These are phyloP conservation scores for Nowakowskiella sp. DNA, from an alignment of 192 early-diverging fungal genomes.

Conservation along the genomic window DNA sequence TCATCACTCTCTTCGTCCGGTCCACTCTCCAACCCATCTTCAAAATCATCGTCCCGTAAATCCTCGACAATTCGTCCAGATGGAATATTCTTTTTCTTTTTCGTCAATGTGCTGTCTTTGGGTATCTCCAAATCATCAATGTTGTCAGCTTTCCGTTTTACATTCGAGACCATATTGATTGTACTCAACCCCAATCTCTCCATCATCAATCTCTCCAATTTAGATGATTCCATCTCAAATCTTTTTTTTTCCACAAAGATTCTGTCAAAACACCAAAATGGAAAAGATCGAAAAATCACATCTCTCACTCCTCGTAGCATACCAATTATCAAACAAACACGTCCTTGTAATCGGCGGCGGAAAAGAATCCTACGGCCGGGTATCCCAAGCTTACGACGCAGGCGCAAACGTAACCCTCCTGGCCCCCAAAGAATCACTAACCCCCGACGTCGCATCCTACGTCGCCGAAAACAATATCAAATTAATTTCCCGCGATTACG, in stretches of 20 bases:
- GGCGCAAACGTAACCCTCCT: conserved; percentile 73
- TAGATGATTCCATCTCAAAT: neutral
- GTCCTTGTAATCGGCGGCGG: conserved; percentile 89
- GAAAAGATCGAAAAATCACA: conserved; percentile 5
- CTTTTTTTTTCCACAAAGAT: too few species aligned
- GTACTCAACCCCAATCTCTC: too few species aligned
- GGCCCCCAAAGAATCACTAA: conserved; percentile 45
- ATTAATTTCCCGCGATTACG: conserved; percentile 37
- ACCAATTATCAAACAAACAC: conserved; percentile 61
- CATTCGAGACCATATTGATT: too few species aligned
- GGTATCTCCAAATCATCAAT: too few species aligned
- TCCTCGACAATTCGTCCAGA: neutral
- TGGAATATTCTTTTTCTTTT: too few species aligned
- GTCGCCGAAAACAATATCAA: conserved; percentile 46
- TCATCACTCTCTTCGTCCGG: neutral
- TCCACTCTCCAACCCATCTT: neutral
- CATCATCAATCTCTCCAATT: too few species aligned
- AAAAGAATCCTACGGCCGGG: conserved; percentile 72
- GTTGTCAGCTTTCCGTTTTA: too few species aligned
- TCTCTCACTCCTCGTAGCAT: conserved; percentile 75
- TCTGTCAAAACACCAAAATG: too few species aligned
- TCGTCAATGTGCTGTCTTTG: too few species aligned
- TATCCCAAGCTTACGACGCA: conserved; percentile 71
- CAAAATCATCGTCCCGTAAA: neutral
- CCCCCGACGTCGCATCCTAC: conserved; percentile 57